phyloP scores from a whole-genome alignment of 2,329 filamentous ascomycete genomes.

The Colletotrichum camelliae region DNA sequence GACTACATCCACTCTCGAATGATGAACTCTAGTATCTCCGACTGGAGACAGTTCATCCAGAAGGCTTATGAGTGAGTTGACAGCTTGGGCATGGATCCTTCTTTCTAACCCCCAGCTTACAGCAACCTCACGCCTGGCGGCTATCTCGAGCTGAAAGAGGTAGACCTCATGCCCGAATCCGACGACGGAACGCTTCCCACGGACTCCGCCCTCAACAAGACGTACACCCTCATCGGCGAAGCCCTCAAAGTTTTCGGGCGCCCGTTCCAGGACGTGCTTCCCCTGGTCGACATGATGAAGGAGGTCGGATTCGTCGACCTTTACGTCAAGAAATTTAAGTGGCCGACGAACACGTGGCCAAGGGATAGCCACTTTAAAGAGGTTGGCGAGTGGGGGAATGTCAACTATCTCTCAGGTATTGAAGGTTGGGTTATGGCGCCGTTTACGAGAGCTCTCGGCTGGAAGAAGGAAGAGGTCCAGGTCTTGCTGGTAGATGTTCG shows the following conservation, averaged over 20 bases:
- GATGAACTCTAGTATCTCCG: slow-evolving; percentile 30
- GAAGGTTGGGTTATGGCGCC: not conserved
- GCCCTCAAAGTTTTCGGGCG: not conserved
- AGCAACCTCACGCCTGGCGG: not conserved
- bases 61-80: not conserved
- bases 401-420: not conserved
- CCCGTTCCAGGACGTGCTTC: not conserved
- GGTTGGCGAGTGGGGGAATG: not conserved
- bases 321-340: not conserved
- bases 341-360: not conserved
- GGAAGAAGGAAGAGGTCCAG: not conserved
- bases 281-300: not conserved
- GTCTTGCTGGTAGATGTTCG: not conserved
- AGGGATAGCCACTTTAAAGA: not conserved
- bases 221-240: not conserved
- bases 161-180: not conserved
- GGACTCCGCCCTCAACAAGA: not conserved
- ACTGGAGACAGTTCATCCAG: slow-evolving; percentile 26
- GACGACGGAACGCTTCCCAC: not conserved
- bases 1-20: slow-evolving; percentile 38
- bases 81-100: too few relatives aligned
- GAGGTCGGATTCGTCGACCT: not conserved
- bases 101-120: not conserved
- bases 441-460: not conserved
- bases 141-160: not conserved